Conservation (phyloP, 2,329 filamentous ascomycete genomes). For the Alternaria ethzedia region DNA sequence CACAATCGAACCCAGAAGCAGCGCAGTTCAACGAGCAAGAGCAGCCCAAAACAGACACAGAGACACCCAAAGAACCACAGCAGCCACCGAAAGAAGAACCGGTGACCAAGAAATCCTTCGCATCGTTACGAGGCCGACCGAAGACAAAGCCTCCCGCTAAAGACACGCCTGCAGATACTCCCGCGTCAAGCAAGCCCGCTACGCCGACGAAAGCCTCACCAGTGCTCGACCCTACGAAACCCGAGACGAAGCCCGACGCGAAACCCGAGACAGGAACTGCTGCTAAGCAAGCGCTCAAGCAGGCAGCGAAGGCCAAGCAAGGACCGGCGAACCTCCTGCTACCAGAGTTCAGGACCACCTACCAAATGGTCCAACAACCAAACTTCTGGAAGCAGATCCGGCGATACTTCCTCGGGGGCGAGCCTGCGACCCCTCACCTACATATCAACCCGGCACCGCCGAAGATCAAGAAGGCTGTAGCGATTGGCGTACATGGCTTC, state of each 20-base stretch:
- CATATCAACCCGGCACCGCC: slow-evolving; percentile 71
- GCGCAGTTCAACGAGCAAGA: slow-evolving; percentile 58
- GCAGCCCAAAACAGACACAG: slow-evolving; percentile 22
- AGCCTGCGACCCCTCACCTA: slow-evolving; percentile 68
- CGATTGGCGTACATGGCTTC: slow-evolving; percentile 92
- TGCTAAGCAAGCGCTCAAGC: slow-evolving; percentile 37
- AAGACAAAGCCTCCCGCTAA: slow-evolving; percentile 31
- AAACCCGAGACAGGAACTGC: slow-evolving; percentile 36
- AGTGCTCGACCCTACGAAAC: slow-evolving; percentile 31
- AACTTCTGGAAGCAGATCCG: slow-evolving; percentile 54
- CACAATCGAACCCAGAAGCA: slow-evolving; percentile 57
- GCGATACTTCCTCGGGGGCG: slow-evolving; percentile 54
- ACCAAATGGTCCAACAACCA: slow-evolving; percentile 56
- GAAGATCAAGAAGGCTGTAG: slow-evolving; percentile 82
- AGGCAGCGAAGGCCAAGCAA: slow-evolving; percentile 28
- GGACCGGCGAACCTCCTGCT: slow-evolving; percentile 68
- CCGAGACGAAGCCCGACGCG: slow-evolving; percentile 33
- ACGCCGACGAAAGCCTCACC: slow-evolving; percentile 40
- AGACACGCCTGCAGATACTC: slow-evolving; percentile 23
- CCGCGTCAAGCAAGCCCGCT: slow-evolving; percentile 47
- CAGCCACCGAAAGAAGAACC: slow-evolving; percentile 26
- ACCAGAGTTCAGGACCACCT: slow-evolving; percentile 73
- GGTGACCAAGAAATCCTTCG: slow-evolving; percentile 34
- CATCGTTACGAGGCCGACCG: slow-evolving; percentile 41
- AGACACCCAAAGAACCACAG: slow-evolving; percentile 25